Evolutionary conservation across 2,329 filamentous ascomycete species (phyloP), one percentile per base, ranked within the genome.

Genomic region (Botrytis byssoidea): DNA sequence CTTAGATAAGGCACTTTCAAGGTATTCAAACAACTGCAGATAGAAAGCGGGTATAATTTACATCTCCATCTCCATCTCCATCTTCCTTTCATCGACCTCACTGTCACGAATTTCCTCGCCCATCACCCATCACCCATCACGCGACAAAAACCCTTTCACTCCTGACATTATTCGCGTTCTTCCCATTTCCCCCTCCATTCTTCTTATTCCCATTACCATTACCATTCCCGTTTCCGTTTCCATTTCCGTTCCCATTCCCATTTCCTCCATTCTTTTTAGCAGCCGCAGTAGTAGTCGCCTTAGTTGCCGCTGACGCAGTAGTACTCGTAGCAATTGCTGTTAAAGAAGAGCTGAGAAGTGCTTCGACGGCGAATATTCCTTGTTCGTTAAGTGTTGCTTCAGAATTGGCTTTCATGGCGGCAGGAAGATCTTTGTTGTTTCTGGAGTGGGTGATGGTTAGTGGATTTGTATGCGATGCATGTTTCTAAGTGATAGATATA

Each of bases 371-470:
- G 9, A 71, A 71, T 9, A 71, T 7, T 25, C 69, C 69, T 12
- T 71, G 69, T 40, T 71, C 51, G 32, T 51, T 44, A 2, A 71
- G 69, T 4, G 40, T 71, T 40, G 69, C 69, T 64, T 71, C 69
- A 0, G 69, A 64, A 12, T 71, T 71, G 25, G 70, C 70, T 51
- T 71, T 66, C 10, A 71, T 40, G 22, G 65, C 65, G 7, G 65
- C 32, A 16, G 65, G 65, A 18, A 68, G 42, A 42, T 68, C 65
- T 68, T 68, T 68, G 16, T 68, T 68, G 46, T 68, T 68, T 55
- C 65, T 67, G 42, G 3, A 6, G 42, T n/a, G 20, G 64, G 64
- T 42, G 61, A 12, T 63, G 60, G 12, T 63, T 40, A 63, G 60
- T 40, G 35, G 3, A 9, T 63, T 25, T n/a, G 0, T n/a, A 14